These are phyloP conservation scores for Penicillium sp. DNA, from an alignment of 2,329 filamentous ascomycete species.

Conservation along the genomic window DNA sequence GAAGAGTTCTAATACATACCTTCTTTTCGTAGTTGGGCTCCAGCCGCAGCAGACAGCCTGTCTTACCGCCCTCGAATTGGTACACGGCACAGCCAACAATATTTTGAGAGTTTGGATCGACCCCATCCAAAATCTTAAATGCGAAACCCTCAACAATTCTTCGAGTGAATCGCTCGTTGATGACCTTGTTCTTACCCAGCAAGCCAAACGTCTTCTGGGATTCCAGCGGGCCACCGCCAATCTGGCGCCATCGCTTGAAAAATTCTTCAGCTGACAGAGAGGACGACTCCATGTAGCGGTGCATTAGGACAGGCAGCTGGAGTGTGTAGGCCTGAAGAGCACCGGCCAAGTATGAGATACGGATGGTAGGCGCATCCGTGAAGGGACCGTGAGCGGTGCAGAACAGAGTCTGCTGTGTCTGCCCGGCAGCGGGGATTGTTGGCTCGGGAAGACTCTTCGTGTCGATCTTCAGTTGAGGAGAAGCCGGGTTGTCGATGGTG, in stretches of 20 bases:
- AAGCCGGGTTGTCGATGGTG: slow-evolving; percentile 70
- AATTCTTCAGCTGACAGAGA: slow-evolving; percentile 87
- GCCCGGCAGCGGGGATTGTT: slow-evolving; percentile 67
- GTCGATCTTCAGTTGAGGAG: slow-evolving; percentile 74
- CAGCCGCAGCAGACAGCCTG: slow-evolving; percentile 85
- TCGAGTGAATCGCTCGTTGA: slow-evolving; percentile 69
- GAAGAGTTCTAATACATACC: slow-evolving; percentile 55
- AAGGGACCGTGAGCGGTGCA: slow-evolving; percentile 85
- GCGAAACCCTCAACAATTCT: slow-evolving; percentile 78
- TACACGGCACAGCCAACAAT: slow-evolving; percentile 86
- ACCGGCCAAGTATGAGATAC: slow-evolving; percentile 90
- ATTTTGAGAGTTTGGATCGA: slow-evolving; percentile 92
- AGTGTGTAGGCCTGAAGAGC: slow-evolving; percentile 89
- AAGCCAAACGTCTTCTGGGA: slow-evolving; percentile 82
- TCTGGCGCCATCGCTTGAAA: slow-evolving; percentile 99
- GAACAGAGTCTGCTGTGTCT: slow-evolving; percentile 92
- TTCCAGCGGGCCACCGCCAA: slow-evolving; percentile 82
- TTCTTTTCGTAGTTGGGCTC: slow-evolving; percentile 91
- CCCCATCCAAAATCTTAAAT: slow-evolving; percentile 79
- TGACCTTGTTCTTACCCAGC: slow-evolving; percentile 57
- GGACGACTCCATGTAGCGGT: slow-evolving; percentile 96
- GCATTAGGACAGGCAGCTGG: slow-evolving; percentile 80
- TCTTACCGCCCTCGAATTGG: slow-evolving; percentile 76
- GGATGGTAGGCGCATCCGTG: slow-evolving; percentile 79
- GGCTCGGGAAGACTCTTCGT: slow-evolving; percentile 86